Evolutionary conservation across 768 basidiomycete species (phyloP).

Genomic region (Serpula lacrymans): DNA sequence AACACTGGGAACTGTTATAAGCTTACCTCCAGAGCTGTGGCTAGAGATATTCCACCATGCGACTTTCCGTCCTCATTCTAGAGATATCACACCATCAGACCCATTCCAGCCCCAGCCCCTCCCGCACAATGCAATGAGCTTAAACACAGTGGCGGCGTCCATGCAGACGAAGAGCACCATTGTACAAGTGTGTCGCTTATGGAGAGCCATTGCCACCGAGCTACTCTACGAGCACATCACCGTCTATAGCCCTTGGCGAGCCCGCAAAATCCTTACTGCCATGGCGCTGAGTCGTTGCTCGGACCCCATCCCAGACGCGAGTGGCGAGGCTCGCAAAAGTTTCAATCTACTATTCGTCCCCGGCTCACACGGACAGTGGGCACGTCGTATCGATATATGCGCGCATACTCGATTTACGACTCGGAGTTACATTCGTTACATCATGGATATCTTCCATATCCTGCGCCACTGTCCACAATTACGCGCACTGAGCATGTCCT

Average conservation of each 20-base stretch:
- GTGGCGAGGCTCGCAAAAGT: no score
- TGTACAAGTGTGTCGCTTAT: conserved; percentile 45
- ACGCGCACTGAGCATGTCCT: conserved; percentile 44
- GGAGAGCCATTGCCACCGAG: conserved; percentile 40
- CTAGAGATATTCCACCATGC: conserved; percentile 56
- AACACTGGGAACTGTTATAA: no score
- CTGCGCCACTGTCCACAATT: conserved; percentile 44
- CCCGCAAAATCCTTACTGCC: conserved; percentile 33
- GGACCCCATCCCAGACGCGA: no score
- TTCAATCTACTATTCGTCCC: no score
- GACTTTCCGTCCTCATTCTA: conserved; percentile 43
- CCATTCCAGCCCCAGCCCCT: conserved; percentile 41
- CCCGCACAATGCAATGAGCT: conserved; percentile 42
- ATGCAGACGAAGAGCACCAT: conserved; percentile 48
- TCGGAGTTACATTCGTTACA: conserved; percentile 32
- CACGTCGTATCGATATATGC: conserved; percentile 45
- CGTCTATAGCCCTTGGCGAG: conserved; percentile 43
- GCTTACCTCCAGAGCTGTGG: conserved; percentile 53
- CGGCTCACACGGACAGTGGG: conserved; percentile 42
- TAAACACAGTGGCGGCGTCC: conserved; percentile 45
- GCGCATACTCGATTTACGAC: conserved; percentile 46
- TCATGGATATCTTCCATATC: conserved; percentile 41
- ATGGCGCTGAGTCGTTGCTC: neutral
- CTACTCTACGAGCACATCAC: conserved; percentile 45
- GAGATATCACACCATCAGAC: conserved; percentile 42